These are phyloP conservation scores for Phanerochaete sordida DNA, from an alignment of 768 basidiomycete genomes.

Conservation along the genomic window DNA sequence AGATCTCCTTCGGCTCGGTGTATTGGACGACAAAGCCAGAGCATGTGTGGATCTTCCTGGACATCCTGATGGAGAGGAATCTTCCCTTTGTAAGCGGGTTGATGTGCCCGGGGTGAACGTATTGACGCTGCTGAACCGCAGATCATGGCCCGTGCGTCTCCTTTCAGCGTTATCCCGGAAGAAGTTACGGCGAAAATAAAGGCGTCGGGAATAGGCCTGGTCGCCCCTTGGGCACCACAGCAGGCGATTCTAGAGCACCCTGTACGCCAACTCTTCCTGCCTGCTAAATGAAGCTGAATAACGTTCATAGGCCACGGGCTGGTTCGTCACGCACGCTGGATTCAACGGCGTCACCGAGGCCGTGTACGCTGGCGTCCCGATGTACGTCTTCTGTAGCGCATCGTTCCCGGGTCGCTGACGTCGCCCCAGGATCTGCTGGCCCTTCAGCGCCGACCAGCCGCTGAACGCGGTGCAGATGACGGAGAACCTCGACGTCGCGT, in stretches of 20 bases:
- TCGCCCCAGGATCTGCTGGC: constrained; percentile 23
- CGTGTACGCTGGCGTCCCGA: constrained; percentile 19
- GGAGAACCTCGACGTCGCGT: constrained; percentile 15
- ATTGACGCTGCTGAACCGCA: background rate
- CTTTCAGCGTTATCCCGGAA: background rate
- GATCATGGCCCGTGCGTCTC: constrained; percentile 19
- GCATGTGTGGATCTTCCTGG: constrained; percentile 17
- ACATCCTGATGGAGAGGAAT: constrained; percentile 18
- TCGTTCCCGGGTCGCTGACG: background rate
- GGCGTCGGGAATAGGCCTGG: constrained; percentile 16
- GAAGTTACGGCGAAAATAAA: constrained; percentile 13
- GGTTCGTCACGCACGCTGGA: constrained; percentile 25
- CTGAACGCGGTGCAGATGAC: constrained; percentile 16
- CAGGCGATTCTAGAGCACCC: constrained; percentile 22
- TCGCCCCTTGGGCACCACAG: constrained; percentile 24
- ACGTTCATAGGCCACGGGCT: constrained; percentile 17
- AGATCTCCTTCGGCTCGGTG: constrained; percentile 24
- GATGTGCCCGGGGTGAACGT: background rate
- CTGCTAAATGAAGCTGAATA: background rate
- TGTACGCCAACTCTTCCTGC: constrained; percentile 10
- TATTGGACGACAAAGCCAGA: constrained; percentile 19
- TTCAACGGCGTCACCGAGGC: constrained; percentile 24
- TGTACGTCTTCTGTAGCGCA: constrained; percentile 3
- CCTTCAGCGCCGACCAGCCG: constrained; percentile 23
- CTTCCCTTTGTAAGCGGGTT: constrained; percentile 20